These are phyloP conservation scores for Apophysomyces trapeziformis DNA, from an alignment of 371 early-diverging fungal genomes.

Conservation along the genomic window DNA sequence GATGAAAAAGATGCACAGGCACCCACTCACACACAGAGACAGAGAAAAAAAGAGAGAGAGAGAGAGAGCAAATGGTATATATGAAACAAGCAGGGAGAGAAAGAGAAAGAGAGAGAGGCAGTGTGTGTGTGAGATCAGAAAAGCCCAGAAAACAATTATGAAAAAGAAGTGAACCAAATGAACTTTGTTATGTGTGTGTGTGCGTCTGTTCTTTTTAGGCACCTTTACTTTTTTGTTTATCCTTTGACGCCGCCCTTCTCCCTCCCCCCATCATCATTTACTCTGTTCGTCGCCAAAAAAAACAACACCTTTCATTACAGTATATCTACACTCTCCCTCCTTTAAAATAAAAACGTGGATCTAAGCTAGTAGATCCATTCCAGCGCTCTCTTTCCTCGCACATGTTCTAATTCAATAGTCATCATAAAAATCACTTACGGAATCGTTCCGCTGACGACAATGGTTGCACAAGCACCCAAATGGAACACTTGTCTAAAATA, in stretches of 20 bases:
- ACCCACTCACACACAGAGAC: neutral
- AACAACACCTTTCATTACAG: too few species aligned
- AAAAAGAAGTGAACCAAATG: neutral
- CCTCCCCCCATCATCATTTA: neutral
- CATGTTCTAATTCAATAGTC: too few species aligned
- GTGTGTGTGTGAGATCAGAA: neutral
- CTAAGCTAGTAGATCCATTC: too few species aligned
- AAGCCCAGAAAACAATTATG: neutral
- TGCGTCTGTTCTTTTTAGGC: neutral
- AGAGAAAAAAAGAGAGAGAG: neutral
- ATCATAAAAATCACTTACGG: neutral
- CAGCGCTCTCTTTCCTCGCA: too few species aligned
- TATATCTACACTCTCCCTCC: too few species aligned
- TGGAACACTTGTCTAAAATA: neutral
- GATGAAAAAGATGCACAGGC: constrained; percentile 6
- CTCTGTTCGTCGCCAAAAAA: too few species aligned
- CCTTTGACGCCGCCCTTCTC: neutral
- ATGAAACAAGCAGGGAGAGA: constrained; percentile 11
- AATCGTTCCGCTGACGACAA: constrained; percentile 6
- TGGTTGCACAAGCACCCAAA: neutral
- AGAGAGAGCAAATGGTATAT: neutral
- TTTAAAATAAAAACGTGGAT: too few species aligned
- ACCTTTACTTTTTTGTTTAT: constrained; percentile 6
- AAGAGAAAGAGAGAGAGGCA: neutral
- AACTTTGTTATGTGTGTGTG: neutral